Conservation (phyloP, 164 flowering plant genomes). For the Nymphaea thermarum region DNA sequence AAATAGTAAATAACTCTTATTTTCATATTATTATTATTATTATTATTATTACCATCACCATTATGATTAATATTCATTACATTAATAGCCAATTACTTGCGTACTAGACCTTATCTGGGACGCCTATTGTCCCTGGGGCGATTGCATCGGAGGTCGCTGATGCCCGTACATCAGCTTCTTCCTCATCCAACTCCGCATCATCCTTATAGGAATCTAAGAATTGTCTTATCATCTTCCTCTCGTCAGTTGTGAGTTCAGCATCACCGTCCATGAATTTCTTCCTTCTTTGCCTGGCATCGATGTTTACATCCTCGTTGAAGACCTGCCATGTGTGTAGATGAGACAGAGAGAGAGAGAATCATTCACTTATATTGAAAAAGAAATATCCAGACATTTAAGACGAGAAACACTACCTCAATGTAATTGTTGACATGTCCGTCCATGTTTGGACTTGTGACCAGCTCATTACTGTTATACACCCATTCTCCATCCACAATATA, state of each 20-base stretch:
- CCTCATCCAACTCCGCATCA: slow-evolving; percentile 12
- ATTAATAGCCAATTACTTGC: too few species aligned
- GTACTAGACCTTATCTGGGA: too few species aligned
- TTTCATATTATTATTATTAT: too few species aligned
- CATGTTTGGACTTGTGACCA: slow-evolving; percentile 41
- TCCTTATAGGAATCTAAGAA: slow-evolving; percentile 44
- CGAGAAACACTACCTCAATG: slow-evolving; percentile 35
- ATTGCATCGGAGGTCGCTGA: too few species aligned
- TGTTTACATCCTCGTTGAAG: slow-evolving; percentile 20
- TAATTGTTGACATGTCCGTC: slow-evolving; percentile 96
- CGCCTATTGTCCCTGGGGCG: too few species aligned
- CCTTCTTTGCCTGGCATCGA: slow-evolving; percentile 25
- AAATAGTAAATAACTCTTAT: too few species aligned
- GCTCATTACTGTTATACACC: slow-evolving; percentile 47
- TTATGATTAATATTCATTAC: too few species aligned
- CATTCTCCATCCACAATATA: slow-evolving; percentile 82
- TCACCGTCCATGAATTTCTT: slow-evolving; percentile 41
- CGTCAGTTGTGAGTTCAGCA: slow-evolving; percentile 48
- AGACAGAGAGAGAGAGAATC: neutral
- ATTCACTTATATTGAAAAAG: neutral
- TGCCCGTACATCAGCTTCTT: neutral
- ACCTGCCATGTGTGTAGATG: slow-evolving; percentile 32
- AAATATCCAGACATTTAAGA: neutral
- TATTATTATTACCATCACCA: too few species aligned
- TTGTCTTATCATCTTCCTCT: slow-evolving; percentile 32